Evolutionary conservation across 1,284 basidiomycete genomes (phyloP).

Genomic region (Porodaedalea pini): DNA sequence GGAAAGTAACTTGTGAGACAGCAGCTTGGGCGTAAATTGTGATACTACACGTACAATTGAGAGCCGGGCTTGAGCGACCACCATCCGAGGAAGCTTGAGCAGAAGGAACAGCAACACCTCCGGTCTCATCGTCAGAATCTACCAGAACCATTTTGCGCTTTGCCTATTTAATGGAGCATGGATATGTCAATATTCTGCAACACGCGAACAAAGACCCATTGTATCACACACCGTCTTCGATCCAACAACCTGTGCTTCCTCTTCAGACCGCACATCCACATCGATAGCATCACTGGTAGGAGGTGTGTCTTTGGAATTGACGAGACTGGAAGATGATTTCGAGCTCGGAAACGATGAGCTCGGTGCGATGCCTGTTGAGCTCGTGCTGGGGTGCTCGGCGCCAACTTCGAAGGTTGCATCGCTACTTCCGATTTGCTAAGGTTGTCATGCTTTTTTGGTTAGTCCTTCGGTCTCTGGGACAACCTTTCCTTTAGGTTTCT

Average conservation of each 20-base stretch:
- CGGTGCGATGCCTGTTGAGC: neutral
- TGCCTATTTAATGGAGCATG: conserved; percentile 27
- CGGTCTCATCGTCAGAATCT: conserved; percentile 62
- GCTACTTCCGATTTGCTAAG: conserved; percentile 27
- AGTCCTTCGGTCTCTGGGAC: conserved; percentile 28
- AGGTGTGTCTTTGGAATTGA: conserved; percentile 48
- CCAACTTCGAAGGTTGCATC: conserved; percentile 28
- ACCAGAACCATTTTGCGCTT: conserved; percentile 70
- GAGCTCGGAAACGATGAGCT: conserved; percentile 20
- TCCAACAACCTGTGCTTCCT: conserved; percentile 29
- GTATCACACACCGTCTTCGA: conserved; percentile 36
- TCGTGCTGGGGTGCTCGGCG: conserved; percentile 25
- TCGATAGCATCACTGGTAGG: conserved; percentile 75
- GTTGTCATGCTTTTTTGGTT: conserved; percentile 23
- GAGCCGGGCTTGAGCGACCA: conserved; percentile 24
- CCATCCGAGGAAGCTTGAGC: conserved; percentile 29
- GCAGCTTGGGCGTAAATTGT: neutral
- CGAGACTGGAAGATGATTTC: conserved; percentile 23
- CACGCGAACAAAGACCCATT: neutral
- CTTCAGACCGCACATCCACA: conserved; percentile 61
- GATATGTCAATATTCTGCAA: neutral
- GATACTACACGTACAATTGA: conserved; percentile 24
- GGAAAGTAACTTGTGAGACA: conserved; percentile 24
- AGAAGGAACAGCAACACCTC: conserved; percentile 22
- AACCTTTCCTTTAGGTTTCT: conserved; percentile 25